Evolutionary conservation across 2,329 filamentous ascomycete species (phyloP).

Genomic region (Emericellopsis cladophorae): DNA sequence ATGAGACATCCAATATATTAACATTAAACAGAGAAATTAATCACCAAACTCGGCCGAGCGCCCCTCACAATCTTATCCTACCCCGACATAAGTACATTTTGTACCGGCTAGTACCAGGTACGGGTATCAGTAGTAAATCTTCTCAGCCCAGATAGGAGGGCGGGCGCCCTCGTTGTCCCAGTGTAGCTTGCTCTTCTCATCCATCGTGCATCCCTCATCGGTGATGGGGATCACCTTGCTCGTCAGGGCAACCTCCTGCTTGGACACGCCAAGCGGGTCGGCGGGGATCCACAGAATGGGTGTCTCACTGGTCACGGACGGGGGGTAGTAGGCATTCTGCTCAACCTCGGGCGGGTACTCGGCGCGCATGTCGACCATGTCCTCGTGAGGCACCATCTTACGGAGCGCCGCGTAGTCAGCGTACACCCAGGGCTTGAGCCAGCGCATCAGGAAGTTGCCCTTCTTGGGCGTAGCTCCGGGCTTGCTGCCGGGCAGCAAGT

Average conservation of each 20-base stretch:
- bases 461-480: conserved; percentile 22
- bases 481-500: conserved; percentile 9
- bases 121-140: conserved; percentile 25
- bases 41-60: too few relatives aligned
- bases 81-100: too few relatives aligned
- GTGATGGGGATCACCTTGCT: conserved; percentile 55
- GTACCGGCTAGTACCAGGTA: too few relatives aligned
- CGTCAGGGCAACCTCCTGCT: conserved; percentile 58
- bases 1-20: too few relatives aligned
- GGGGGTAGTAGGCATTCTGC: conserved; percentile 59
- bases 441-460: conserved; percentile 41
- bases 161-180: conserved; percentile 28
- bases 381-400: conserved; percentile 51
- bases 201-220: conserved; percentile 57
- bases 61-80: too few relatives aligned
- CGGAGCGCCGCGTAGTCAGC: conserved; percentile 60
- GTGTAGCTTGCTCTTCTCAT: conserved; percentile 44
- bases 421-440: conserved; percentile 67
- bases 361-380: conserved; percentile 30
- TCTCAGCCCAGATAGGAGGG: conserved; percentile 30
- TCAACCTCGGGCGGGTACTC: conserved; percentile 51
- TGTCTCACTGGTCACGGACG: conserved; percentile 46
- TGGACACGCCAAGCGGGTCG: conserved; percentile 55
- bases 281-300: conserved; percentile 66
- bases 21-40: too few relatives aligned